Evolutionary conservation across 2,329 filamentous ascomycete species (phyloP), one percentile per base, ranked within the genome.

Genomic region (Trichoderma sp.): DNA sequence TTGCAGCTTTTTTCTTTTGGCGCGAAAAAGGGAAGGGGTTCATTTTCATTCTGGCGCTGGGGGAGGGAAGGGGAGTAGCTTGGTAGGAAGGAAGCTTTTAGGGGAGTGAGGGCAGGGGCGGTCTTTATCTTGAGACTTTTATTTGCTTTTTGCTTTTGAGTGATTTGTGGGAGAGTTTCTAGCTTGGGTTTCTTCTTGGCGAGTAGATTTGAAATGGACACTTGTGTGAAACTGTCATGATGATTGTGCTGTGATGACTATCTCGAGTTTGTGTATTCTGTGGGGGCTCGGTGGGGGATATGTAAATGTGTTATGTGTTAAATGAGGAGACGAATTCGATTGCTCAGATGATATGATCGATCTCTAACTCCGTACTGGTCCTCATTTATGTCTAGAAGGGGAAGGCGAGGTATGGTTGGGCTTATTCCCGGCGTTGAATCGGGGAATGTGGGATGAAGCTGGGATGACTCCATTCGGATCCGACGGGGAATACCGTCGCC

Each of bases 1-100:
- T 35, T 35, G 35, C 18, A 59, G 35, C 24, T 63, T 59, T 68
- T 41, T 45, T 27, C 8, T 63, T 35, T 64, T 4, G 65, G 65
- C 66, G 66, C 66, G 66, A 69, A 69, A 67, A 29, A 33, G 41
- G 53, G 33, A 56, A 14, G 24, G 21, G 67, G 14, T 21, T 63
- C 29, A 38, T 59, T 38, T 59, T 71, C 27, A 29, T 71, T 71
- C 67, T 60, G 67, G 67, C 67, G 67, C 67, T 71, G 31, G 21
- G 31, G 7, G 66, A 33, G 12, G 24, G 38, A 53, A 24, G 41
- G n/a, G 33, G 31, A 45, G 27, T 18, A 27, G 27, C 29, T 53
- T 38, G 24, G 35, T 38, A 38, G 62, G n/a, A 11, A n/a, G 18
- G 9, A 29, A 27, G 64, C 41, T 27, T 29, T 63, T 33, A 24